Evolutionary conservation across 2,329 filamentous ascomycete species (phyloP), one percentile per base, ranked within the genome.

Genomic region (Trichophyton schoenleinii): DNA sequence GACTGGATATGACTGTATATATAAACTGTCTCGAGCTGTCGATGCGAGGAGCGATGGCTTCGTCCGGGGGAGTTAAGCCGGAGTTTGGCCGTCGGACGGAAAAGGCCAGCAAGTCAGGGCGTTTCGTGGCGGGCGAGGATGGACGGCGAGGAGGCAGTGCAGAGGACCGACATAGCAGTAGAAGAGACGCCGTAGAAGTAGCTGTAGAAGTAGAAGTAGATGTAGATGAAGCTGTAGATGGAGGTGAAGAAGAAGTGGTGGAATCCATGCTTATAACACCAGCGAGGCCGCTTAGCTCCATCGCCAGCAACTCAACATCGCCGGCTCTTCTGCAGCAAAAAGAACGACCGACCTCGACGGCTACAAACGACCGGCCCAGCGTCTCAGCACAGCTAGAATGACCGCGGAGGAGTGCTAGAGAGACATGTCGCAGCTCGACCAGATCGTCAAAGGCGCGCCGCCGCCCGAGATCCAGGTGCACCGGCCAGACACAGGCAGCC

Each of bases 381-480:
- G 28, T 7, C 25, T 31, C 28, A n/a, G 34, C 34, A 38, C 34
- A 13, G 34, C 34, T 38, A 38, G 34, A 38, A 38, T 38, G 34
- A 9, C 9, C 34, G 34, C 34, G 11, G 34, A 38, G 2, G 11
- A 38, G 34, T 38, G 34, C 41, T 44, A 44, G 13, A 18, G n/a
- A 44, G 41, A 44, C 34, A 82, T 86, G 71, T 79, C 73, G 41
- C 75, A 83, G 64, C 80, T 95, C 70, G 91, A 96, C 77, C 90
- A 91, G 69, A 83, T 96, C 69, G 89, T 97, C 77, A 97, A 96
- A 77, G 92, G 91, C 70, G 87, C 89, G 58, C 87, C 90, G 62
- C 78, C 84, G 62, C 81, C 87, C 61, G 81, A 83, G 67, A 79
- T 83, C 55, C 75, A 76, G 67, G 66, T 66, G 66, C 46, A 49